Evolutionary conservation across 805 yeast species (phyloP).

Genomic region (Teunomyces lycoperdinae): DNA sequence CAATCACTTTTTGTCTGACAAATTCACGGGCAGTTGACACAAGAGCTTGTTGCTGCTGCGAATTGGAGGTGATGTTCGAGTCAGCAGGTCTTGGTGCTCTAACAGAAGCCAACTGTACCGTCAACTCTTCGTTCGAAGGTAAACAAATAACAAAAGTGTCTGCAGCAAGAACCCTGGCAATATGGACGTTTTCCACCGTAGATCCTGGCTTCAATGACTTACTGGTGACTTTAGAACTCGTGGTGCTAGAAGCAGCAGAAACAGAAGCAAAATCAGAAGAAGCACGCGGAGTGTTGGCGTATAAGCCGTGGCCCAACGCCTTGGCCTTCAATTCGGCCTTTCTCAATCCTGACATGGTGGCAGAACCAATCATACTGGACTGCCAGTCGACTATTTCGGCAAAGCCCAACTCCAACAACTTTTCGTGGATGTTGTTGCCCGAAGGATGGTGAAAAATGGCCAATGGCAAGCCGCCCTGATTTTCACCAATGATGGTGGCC

Average conservation of each 20-base stretch:
- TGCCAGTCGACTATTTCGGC: constrained; percentile 84
- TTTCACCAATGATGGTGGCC: constrained; percentile 57
- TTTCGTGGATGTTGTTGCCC: constrained; percentile 67
- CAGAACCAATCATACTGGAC: constrained; percentile 62
- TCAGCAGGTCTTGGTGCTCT: constrained; percentile 73
- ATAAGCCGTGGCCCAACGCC: constrained; percentile 54
- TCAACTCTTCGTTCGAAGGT: constrained; percentile 48
- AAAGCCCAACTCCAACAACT: constrained; percentile 63
- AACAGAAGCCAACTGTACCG: constrained; percentile 74
- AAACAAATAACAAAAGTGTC: constrained; percentile 63
- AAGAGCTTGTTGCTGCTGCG: constrained; percentile 45
- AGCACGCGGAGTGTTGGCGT: constrained; percentile 41
- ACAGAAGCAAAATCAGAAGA: constrained; percentile 14
- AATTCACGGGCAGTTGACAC: constrained; percentile 71
- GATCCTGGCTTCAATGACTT: constrained; percentile 43
- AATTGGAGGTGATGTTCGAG: constrained; percentile 38
- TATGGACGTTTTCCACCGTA: constrained; percentile 47
- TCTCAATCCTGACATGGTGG: constrained; percentile 59
- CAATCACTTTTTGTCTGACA: constrained; percentile 65
- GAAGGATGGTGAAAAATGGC: constrained; percentile 67
- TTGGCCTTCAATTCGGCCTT: constrained; percentile 64
- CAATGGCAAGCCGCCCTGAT: constrained; percentile 58
- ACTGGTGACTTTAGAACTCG: constrained; percentile 9
- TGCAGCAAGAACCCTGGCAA: constrained; percentile 61
- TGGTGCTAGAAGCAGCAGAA: constrained; percentile 10